phyloP scores from a whole-genome alignment of 768 basidiomycete species.

The Panaeolus cyanescens region DNA sequence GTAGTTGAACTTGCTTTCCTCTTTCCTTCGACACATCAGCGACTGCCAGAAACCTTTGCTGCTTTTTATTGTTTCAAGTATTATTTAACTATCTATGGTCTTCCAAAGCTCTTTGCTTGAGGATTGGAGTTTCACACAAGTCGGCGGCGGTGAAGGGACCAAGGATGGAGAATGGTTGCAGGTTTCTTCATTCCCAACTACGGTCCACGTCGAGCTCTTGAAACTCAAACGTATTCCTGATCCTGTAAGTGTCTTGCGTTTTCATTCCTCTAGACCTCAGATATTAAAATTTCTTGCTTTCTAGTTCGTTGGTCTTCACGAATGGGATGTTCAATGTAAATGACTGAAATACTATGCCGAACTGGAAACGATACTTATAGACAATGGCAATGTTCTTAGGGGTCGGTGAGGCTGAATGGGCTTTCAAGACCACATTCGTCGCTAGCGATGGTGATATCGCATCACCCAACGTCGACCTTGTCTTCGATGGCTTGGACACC shows the following conservation, averaged over 20 bases:
- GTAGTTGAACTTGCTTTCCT: background rate
- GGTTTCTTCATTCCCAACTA: slow-evolving; percentile 74
- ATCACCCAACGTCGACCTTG: slow-evolving; percentile 61
- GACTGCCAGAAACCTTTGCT: slow-evolving; percentile 9
- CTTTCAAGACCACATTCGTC: slow-evolving; percentile 69
- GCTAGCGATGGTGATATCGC: slow-evolving; percentile 48
- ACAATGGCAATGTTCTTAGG: slow-evolving; percentile 43
- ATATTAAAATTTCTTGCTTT: background rate
- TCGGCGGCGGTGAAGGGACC: slow-evolving; percentile 60
- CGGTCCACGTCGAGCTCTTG: slow-evolving; percentile 85
- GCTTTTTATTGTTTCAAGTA: background rate
- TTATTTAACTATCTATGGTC: background rate
- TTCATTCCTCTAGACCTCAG: background rate
- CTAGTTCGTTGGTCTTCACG: slow-evolving; percentile 76
- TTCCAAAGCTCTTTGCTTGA: slow-evolving; percentile 16
- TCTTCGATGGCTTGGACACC: slow-evolving; percentile 92
- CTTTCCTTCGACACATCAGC: background rate
- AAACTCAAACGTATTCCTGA: slow-evolving; percentile 76
- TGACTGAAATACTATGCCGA: background rate
- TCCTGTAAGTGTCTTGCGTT: slow-evolving; percentile 54
- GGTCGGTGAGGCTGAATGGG: slow-evolving; percentile 89
- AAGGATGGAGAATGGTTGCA: slow-evolving; percentile 68
- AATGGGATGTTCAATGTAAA: slow-evolving; percentile 92
- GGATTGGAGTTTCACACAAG: slow-evolving; percentile 70
- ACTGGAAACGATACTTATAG: background rate